Percentiles rank a stretch among this genome's conserved stretches.
These are phyloP conservation scores for Alternaria arbusti DNA, from an alignment of 2,329 filamentous ascomycete genomes.

Conservation along the genomic window DNA sequence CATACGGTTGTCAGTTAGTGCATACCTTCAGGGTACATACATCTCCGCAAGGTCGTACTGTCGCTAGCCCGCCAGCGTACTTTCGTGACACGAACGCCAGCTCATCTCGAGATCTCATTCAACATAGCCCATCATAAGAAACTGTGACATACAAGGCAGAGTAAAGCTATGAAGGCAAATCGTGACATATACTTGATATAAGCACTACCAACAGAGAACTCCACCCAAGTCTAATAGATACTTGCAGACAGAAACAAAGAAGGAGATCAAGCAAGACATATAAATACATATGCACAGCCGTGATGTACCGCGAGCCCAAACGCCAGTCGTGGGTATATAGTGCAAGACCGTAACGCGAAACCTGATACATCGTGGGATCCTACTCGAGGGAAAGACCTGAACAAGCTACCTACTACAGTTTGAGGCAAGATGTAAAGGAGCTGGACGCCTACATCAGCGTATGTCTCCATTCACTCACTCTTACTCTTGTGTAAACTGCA, in stretches of 20 bases:
- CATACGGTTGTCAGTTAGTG: no score
- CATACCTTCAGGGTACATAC: no score
- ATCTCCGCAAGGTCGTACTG: no score
- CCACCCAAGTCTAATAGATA: neutral
- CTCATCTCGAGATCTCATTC: no score
- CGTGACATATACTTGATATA: neutral
- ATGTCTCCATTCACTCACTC: neutral
- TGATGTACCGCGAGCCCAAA: slow-evolving; percentile 4
- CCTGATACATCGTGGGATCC: neutral
- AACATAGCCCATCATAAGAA: neutral
- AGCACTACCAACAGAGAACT: neutral
- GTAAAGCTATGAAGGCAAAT: neutral
- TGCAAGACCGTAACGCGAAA: slow-evolving; percentile 7
- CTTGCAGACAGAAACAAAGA: neutral
- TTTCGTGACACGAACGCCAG: no score
- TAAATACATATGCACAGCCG: neutral
- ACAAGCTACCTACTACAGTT: neutral
- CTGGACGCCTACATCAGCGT: neutral
- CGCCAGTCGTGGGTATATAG: slow-evolving; percentile 23
- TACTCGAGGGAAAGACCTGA: neutral
- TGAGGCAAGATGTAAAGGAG: no score
- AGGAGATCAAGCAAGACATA: neutral
- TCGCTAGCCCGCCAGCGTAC: no score
- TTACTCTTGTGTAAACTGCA: neutral
- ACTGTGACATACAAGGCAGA: neutral